phyloP scores from a whole-genome alignment of 129 eudicot species.

The Calendula officinalis region DNA sequence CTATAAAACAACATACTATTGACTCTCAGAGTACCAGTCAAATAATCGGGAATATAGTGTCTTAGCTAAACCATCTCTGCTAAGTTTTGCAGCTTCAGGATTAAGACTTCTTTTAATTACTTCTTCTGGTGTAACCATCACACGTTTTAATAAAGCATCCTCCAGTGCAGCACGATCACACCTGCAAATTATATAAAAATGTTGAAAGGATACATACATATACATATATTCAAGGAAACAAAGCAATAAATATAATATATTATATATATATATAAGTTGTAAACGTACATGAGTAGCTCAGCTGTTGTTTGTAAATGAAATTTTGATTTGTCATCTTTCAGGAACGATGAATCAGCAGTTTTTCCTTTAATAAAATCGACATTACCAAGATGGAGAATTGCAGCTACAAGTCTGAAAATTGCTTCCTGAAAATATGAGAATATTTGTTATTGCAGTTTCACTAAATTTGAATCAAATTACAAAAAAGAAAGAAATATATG shows the following conservation, averaged over 20 bases:
- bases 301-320: constrained; percentile 82
- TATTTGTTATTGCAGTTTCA: constrained; percentile 23
- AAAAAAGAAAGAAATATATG: neutral
- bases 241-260: too few species aligned
- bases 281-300: constrained; percentile 79
- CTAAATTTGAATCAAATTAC: neutral
- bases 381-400: constrained; percentile 97
- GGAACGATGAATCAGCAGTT: constrained; percentile 85
- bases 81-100: constrained; percentile 72
- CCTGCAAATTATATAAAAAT: constrained; percentile 39
- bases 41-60: constrained; percentile 85
- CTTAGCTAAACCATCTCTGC: constrained; percentile 97
- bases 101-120: constrained; percentile 96
- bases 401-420: constrained; percentile 93
- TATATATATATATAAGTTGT: neutral
- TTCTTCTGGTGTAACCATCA: constrained; percentile 99
- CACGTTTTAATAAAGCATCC: constrained; percentile 91
- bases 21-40: constrained; percentile 63
- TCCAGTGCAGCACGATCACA: constrained; percentile 76
- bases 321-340: constrained; percentile 79
- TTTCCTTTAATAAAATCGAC: constrained; percentile 74
- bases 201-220: constrained; percentile 20
- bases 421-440: constrained; percentile 66
- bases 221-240: too few species aligned
- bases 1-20: constrained; percentile 17